Evolutionary conservation across 441 rosid genomes (phyloP).

Genomic region (Rhodomyrtus psidioides): DNA sequence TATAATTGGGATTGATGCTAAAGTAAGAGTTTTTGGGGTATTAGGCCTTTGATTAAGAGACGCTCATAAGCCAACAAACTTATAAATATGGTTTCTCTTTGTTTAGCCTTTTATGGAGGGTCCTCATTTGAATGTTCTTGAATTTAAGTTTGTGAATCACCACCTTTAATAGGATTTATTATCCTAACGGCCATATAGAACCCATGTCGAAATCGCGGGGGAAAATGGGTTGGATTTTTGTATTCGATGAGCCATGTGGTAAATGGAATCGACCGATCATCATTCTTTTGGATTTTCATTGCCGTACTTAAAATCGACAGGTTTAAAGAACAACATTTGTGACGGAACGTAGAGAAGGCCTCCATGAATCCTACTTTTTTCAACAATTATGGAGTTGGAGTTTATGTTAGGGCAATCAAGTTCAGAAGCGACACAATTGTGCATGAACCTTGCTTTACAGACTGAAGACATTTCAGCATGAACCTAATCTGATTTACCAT

Average conservation of each 20-base stretch:
- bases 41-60: too few relatives aligned
- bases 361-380: not conserved
- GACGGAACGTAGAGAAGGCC: not conserved
- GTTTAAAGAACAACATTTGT: not conserved
- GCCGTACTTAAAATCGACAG: too few relatives aligned
- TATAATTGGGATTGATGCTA: too few relatives aligned
- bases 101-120: not conserved
- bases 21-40: too few relatives aligned
- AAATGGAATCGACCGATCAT: too few relatives aligned
- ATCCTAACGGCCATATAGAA: not conserved
- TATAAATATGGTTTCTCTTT: not conserved
- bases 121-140: not conserved
- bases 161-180: not conserved
- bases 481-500: not conserved
- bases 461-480: not conserved
- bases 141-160: not conserved
- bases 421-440: not conserved
- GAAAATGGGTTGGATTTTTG: not conserved
- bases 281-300: too few relatives aligned
- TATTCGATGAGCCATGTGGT: not conserved
- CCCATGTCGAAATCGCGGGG: not conserved
- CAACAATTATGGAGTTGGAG: not conserved
- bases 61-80: too few relatives aligned
- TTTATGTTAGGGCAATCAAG: not conserved
- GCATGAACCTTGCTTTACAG: not conserved